These are phyloP conservation scores for Leccinum huronense DNA, from an alignment of 1,284 basidiomycete species.

Conservation along the genomic window DNA sequence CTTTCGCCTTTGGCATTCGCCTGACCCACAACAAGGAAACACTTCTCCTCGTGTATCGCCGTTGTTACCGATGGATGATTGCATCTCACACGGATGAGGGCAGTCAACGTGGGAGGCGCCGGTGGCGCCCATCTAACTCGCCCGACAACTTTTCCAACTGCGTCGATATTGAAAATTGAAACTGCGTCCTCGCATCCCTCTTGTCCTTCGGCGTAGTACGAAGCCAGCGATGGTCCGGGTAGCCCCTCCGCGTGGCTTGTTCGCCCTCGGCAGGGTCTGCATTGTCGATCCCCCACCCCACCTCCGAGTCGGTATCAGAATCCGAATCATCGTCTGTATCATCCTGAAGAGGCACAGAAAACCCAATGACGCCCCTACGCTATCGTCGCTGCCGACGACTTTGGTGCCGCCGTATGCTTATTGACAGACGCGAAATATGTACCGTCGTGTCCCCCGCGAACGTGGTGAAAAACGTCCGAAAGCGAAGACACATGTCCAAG, in stretches of 20 bases:
- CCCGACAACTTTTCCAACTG: constrained; percentile 60
- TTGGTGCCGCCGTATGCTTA: constrained; percentile 54
- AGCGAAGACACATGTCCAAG: constrained; percentile 70
- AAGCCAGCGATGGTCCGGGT: constrained; percentile 37
- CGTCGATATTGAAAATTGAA: constrained; percentile 30
- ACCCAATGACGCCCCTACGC: constrained; percentile 60
- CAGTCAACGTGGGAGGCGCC: too few relatives aligned
- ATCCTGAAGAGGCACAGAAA: constrained; percentile 41
- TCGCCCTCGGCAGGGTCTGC: background rate
- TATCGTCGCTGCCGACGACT: constrained; percentile 55
- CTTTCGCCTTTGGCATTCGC: too few relatives aligned
- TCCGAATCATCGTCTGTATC: constrained; percentile 47
- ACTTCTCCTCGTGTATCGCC: too few relatives aligned
- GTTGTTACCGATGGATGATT: too few relatives aligned
- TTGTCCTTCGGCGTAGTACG: background rate
- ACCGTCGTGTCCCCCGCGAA: constrained; percentile 58
- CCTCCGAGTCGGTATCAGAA: constrained; percentile 47
- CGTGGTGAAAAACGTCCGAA: constrained; percentile 60
- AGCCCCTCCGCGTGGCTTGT: constrained; percentile 25
- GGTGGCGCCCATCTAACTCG: constrained; percentile 56
- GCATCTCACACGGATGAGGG: too few relatives aligned
- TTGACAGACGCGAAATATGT: constrained; percentile 58
- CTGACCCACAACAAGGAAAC: too few relatives aligned
- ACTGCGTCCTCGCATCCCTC: constrained; percentile 18
- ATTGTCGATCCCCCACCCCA: constrained; percentile 29